Conservation (phyloP, 176 grass and related monocot species). For the Oryza longistaminata region DNA sequence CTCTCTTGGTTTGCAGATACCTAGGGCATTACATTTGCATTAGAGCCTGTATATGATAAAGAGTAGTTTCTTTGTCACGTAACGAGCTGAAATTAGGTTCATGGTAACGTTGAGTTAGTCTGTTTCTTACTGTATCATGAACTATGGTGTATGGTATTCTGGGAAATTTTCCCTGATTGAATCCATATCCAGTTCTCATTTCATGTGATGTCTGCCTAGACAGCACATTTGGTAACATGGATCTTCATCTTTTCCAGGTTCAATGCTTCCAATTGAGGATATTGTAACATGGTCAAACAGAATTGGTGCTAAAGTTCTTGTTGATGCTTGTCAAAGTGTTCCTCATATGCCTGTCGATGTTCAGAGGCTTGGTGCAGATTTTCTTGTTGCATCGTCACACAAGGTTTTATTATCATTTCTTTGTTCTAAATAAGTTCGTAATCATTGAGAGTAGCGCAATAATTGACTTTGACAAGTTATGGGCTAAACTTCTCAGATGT, state of each 20-base stretch:
- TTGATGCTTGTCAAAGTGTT: conserved; percentile 98
- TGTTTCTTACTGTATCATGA: neutral
- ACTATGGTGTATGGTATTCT: neutral
- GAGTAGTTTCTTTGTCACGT: neutral
- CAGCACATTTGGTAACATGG: neutral
- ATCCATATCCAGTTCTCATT: conserved; percentile 8
- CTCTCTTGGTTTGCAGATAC: neutral
- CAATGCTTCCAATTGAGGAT: conserved; percentile 84
- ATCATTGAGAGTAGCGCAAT: conserved; percentile 19
- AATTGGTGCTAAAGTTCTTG: conserved; percentile 87
- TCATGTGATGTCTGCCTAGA: conserved; percentile 24
- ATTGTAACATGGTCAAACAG: conserved; percentile 66
- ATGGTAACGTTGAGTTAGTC: neutral
- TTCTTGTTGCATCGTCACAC: conserved; percentile 95
- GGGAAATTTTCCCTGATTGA: conserved; percentile 1
- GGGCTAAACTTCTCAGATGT: conserved; percentile 91
- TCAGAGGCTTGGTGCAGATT: conserved; percentile 86
- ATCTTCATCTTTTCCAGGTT: conserved; percentile 52
- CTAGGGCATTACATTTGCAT: neutral
- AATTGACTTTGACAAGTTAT: conserved; percentile 35
- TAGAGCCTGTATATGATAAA: neutral
- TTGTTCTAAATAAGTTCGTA: conserved; percentile 21
- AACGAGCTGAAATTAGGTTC: neutral
- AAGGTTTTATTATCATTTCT: conserved; percentile 56
- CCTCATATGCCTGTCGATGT: conserved; percentile 96